phyloP scores from a whole-genome alignment of 2,329 filamentous ascomycete species.

The Fusarium vanettenii region DNA sequence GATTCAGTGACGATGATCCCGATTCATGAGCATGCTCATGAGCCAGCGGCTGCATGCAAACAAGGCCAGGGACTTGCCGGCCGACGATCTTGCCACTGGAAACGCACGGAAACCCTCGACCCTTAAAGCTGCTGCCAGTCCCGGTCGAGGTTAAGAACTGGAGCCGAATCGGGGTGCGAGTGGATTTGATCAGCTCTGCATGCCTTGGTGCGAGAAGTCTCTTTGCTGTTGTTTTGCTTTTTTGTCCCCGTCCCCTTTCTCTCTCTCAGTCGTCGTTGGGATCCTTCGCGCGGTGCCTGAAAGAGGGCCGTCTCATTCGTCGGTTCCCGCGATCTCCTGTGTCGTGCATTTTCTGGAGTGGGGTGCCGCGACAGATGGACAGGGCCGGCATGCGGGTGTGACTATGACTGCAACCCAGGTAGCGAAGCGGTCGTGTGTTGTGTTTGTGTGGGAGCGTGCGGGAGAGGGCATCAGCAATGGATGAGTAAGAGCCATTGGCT shows the following conservation, averaged over 20 bases:
- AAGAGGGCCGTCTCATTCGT: conserved; percentile 37
- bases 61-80: neutral
- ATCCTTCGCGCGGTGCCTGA: conserved; percentile 34
- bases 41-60: neutral
- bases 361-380: conserved; percentile 14
- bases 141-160: neutral
- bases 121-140: neutral
- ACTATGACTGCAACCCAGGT: conserved; percentile 19
- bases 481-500: neutral
- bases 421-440: neutral
- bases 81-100: neutral
- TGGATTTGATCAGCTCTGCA: neutral
- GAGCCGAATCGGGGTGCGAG: neutral
- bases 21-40: neutral
- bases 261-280: conserved; percentile 13
- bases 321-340: conserved; percentile 38
- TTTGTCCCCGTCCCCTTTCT: conserved; percentile 4
- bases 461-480: neutral
- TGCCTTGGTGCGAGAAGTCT: conserved; percentile 2
- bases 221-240: conserved; percentile 2
- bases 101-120: neutral
- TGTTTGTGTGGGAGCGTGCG: neutral
- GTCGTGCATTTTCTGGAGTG: conserved; percentile 37
- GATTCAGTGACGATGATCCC: neutral
- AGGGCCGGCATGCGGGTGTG: conserved; percentile 31